Conservation (phyloP, 2,329 filamentous ascomycete species). For the Xylaria sp. region DNA sequence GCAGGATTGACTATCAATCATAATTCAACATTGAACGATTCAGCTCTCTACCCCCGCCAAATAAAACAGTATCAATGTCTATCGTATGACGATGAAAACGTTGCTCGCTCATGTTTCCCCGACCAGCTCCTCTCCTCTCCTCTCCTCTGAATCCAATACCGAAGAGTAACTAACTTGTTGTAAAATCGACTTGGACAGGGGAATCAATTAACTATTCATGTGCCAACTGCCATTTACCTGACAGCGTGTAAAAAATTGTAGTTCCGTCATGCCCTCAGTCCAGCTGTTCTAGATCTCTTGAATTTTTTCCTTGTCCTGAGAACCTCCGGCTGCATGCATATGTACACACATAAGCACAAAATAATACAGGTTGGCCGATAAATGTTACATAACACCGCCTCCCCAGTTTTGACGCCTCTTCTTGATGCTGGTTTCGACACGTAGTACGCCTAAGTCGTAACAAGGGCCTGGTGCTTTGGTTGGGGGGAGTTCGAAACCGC, state of each 20-base stretch:
- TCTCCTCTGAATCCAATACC: too few species aligned
- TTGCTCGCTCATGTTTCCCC: too few species aligned
- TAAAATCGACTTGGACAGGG: constrained; percentile 10
- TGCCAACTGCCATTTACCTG: constrained; percentile 14
- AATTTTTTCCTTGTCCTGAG: constrained; percentile 5
- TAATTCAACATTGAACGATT: too few species aligned
- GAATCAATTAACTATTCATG: constrained; percentile 29
- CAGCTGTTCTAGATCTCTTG: constrained; percentile 26
- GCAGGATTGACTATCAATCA: too few species aligned
- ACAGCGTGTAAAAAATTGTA: constrained; percentile 14
- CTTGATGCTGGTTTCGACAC: constrained; percentile 28
- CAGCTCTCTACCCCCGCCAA: too few species aligned
- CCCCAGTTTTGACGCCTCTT: constrained; percentile 27
- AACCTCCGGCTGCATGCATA: constrained; percentile 13
- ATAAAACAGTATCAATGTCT: too few species aligned
- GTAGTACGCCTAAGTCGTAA: constrained; percentile 20
- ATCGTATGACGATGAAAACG: too few species aligned
- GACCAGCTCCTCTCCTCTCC: too few species aligned
- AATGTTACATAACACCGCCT: constrained; percentile 13
- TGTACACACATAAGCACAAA: constrained; percentile 23
- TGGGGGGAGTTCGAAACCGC: constrained; percentile 17
- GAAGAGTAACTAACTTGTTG: too few species aligned
- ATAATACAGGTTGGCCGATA: constrained; percentile 25
- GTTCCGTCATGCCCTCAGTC: constrained; percentile 23
- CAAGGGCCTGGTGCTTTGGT: constrained; percentile 9